phyloP scores from a whole-genome alignment of 441 rosid genomes.

The Corymbia calophylla region DNA sequence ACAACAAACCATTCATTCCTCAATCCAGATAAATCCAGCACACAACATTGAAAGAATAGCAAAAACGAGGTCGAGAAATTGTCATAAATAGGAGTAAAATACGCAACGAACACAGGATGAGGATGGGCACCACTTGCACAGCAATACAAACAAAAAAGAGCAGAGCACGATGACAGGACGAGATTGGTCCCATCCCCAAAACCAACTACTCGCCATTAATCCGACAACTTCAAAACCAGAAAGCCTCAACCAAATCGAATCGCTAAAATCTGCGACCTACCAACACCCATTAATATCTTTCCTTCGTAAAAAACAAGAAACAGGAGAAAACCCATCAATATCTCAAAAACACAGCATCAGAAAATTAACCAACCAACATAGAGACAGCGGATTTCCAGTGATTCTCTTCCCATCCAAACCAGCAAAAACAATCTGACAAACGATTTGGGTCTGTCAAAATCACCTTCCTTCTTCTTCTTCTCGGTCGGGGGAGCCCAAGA shows the following conservation, averaged over 20 bases:
- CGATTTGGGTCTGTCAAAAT: neutral
- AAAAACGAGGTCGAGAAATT: neutral
- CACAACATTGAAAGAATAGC: neutral
- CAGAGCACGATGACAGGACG: conserved; percentile 23
- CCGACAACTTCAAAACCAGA: conserved; percentile 40
- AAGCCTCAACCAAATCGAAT: conserved; percentile 20
- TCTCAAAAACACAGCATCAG: neutral
- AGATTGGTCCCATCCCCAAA: conserved; percentile 45
- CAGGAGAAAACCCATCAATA: neutral
- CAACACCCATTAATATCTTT: conserved; percentile 30
- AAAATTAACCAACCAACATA: neutral
- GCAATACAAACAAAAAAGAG: conserved; percentile 19
- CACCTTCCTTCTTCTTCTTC: neutral
- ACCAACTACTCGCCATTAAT: conserved; percentile 25
- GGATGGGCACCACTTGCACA: neutral
- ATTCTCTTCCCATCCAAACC: neutral
- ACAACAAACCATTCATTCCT: conserved; percentile 22
- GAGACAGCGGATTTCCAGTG: neutral
- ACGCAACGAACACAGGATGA: conserved; percentile 6
- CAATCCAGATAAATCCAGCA: conserved; percentile 11
- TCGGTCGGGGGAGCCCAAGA: neutral
- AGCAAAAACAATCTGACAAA: neutral
- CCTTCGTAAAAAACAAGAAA: neutral
- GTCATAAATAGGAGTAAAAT: neutral
- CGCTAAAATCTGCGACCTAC: conserved; percentile 29